Evolutionary conservation across 345 rosid species (phyloP).

Genomic region (Gossypium turneri): DNA sequence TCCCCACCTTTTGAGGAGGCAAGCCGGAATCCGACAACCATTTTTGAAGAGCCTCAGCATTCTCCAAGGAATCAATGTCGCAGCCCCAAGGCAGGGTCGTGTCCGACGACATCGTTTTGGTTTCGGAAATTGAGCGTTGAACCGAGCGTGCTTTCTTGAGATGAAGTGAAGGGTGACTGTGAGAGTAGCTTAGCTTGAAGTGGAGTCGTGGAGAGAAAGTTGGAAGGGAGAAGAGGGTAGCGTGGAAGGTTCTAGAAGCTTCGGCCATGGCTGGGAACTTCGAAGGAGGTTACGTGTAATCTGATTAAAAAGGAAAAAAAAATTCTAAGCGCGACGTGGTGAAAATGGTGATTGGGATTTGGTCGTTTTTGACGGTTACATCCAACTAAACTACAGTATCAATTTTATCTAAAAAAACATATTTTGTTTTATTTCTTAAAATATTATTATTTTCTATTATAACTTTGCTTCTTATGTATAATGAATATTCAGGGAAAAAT

Average conservation of each 20-base stretch:
- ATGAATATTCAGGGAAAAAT: too few species aligned
- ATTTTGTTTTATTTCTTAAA: too few species aligned
- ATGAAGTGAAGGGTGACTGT: slow-evolving; percentile 12
- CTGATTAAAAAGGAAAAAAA: background rate
- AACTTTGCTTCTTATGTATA: too few species aligned
- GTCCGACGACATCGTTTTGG: slow-evolving; percentile 21
- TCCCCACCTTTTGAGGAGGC: slow-evolving; percentile 82
- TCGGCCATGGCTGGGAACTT: slow-evolving; percentile 51
- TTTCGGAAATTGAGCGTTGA: slow-evolving; percentile 51
- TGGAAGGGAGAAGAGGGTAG: slow-evolving; percentile 36
- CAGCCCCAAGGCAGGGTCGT: slow-evolving; percentile 59
- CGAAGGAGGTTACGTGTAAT: slow-evolving; percentile 21
- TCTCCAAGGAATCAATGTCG: slow-evolving; percentile 54
- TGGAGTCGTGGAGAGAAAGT: slow-evolving; percentile 29
- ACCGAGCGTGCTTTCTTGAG: slow-evolving; percentile 22
- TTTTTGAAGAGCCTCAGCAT: slow-evolving; percentile 64
- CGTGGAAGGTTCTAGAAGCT: slow-evolving; percentile 49
- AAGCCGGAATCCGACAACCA: slow-evolving; percentile 83
- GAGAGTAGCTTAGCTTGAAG: slow-evolving; percentile 19
- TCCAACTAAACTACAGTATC: too few species aligned
- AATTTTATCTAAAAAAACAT: too few species aligned
- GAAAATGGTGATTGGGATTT: background rate
- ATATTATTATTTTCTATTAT: too few species aligned
- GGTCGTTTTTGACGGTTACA: background rate
- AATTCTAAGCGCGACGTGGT: background rate